Conservation (phyloP, 352 stramenopile genomes). For the Thalassiosira tumida region DNA sequence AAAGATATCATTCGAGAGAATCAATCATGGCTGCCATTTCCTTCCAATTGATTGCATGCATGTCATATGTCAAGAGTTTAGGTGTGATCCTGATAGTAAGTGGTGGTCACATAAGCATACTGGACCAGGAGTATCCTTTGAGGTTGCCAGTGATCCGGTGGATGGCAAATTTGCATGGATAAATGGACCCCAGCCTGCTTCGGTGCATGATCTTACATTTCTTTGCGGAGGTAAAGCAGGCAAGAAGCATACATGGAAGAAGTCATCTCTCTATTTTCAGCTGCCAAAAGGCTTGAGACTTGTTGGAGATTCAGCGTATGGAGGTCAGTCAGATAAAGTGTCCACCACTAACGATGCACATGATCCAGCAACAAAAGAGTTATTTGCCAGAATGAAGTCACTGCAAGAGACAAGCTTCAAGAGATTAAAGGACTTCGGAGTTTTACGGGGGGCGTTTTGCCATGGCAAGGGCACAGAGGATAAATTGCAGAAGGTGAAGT, state of each 20-base stretch:
- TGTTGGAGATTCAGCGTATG: constrained; percentile 60
- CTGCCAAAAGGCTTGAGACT: constrained; percentile 15
- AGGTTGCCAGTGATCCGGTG: constrained; percentile 67
- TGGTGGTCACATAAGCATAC: constrained; percentile 80
- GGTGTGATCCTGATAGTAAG: constrained; percentile 19
- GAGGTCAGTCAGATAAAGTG: constrained; percentile 52
- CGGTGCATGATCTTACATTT: constrained; percentile 53
- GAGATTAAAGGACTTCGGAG: constrained; percentile 51
- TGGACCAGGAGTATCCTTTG: constrained; percentile 70
- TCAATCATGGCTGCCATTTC: not conserved
- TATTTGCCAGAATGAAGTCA: constrained; percentile 56
- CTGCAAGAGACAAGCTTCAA: constrained; percentile 55
- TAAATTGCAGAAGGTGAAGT: constrained; percentile 52
- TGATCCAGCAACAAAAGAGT: constrained; percentile 35
- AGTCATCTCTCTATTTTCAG: constrained; percentile 42
- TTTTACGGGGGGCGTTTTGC: constrained; percentile 49
- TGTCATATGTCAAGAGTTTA: constrained; percentile 8
- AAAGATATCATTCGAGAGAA: not conserved
- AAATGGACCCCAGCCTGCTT: constrained; percentile 42
- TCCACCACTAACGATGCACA: constrained; percentile 45
- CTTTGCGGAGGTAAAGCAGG: not conserved
- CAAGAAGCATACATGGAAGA: constrained; percentile 16
- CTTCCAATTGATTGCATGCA: constrained; percentile 3
- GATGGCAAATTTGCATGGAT: constrained; percentile 65
- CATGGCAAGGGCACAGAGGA: constrained; percentile 53